Percentiles rank a stretch among this genome's conserved stretches.
phyloP scores from a whole-genome alignment of 2,329 filamentous ascomycete genomes.

The Talaromyces sp. region DNA sequence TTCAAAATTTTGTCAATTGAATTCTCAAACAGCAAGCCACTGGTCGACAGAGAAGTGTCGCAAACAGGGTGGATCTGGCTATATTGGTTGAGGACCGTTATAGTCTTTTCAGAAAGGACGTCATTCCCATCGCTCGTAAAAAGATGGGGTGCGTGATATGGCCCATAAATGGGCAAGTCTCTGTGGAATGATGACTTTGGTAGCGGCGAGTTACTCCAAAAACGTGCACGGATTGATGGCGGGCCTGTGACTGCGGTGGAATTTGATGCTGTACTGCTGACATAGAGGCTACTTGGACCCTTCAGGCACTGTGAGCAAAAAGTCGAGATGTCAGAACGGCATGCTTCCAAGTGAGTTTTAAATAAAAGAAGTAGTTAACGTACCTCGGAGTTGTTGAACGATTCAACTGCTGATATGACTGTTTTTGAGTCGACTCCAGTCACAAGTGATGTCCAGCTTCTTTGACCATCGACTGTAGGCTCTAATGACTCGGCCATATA shows the following conservation, averaged over 20 bases:
- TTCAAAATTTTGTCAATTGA: background rate
- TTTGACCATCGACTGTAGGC: background rate
- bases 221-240: constrained; percentile 24
- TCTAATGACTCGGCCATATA: background rate
- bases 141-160: constrained; percentile 55
- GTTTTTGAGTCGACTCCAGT: background rate
- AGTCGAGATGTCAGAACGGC: background rate
- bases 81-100: background rate
- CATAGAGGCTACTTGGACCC: constrained; percentile 38
- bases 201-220: background rate
- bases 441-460: background rate
- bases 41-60: background rate
- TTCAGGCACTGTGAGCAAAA: background rate
- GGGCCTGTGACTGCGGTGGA: constrained; percentile 55
- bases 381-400: background rate
- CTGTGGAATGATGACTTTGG: background rate
- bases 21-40: background rate
- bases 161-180: constrained; percentile 49
- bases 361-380: too few relatives aligned
- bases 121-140: constrained; percentile 16
- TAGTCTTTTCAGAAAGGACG: background rate
- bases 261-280: constrained; percentile 55
- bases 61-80: background rate
- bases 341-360: too few relatives aligned
- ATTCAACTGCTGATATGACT: background rate